These are phyloP conservation scores for Aspergillus intermedius DNA, from an alignment of 2,329 filamentous ascomycete genomes.

Conservation along the genomic window DNA sequence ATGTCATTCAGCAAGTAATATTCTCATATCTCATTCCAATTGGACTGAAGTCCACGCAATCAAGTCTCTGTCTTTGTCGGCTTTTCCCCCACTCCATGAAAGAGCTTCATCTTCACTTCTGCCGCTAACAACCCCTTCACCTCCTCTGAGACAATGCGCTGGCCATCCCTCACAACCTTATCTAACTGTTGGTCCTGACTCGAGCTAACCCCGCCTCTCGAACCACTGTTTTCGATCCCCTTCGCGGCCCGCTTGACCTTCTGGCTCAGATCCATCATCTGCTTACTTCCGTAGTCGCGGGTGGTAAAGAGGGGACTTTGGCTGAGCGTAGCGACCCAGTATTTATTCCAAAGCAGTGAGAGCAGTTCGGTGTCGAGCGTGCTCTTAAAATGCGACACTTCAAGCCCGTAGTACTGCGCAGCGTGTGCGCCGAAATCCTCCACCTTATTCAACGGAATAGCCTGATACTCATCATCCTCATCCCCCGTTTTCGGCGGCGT, in stretches of 20 bases:
- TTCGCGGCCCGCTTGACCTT: slow-evolving; percentile 66
- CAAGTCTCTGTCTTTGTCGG: slow-evolving; percentile 11
- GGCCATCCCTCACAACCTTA: slow-evolving; percentile 51
- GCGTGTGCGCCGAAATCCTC: slow-evolving; percentile 94
- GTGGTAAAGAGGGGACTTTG: slow-evolving; percentile 87
- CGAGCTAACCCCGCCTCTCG: slow-evolving; percentile 21
- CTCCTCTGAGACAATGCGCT: slow-evolving; percentile 53
- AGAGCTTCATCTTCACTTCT: slow-evolving; percentile 49
- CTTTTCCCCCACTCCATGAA: slow-evolving; percentile 36
- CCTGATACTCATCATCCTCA: slow-evolving; percentile 40
- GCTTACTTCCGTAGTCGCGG: slow-evolving; percentile 85
- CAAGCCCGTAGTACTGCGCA: slow-evolving; percentile 81
- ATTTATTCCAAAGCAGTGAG: slow-evolving; percentile 94
- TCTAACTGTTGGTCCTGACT: slow-evolving; percentile 43
- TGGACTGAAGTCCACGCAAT: neutral
- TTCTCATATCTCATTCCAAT: too few species aligned
- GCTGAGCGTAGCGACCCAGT: slow-evolving; percentile 87
- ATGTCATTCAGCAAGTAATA: too few species aligned
- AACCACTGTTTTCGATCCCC: slow-evolving; percentile 27
- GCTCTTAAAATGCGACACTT: slow-evolving; percentile 92
- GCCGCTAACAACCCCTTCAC: slow-evolving; percentile 40
- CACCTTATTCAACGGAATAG: slow-evolving; percentile 83
- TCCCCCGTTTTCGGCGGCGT: slow-evolving; percentile 48
- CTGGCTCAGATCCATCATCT: slow-evolving; percentile 78
- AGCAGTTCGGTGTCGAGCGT: slow-evolving; percentile 80